phyloP scores from a whole-genome alignment of 2,329 filamentous ascomycete species.

The Incumbomyces lentus region DNA sequence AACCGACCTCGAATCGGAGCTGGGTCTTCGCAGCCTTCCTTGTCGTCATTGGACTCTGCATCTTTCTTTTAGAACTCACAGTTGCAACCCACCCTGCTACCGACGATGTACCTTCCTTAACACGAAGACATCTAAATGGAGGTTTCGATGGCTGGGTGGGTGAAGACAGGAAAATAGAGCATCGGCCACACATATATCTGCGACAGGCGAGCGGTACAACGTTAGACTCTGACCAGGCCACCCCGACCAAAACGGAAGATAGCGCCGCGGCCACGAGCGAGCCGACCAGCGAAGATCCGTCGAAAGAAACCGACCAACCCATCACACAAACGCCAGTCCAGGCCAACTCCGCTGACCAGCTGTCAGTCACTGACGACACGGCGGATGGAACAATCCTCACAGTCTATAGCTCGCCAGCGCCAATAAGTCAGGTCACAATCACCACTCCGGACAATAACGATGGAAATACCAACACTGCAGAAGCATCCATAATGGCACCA shows the following conservation, averaged over 20 bases:
- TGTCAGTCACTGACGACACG: background rate
- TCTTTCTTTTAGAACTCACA: background rate
- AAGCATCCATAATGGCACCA: background rate
- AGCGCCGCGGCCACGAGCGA: background rate
- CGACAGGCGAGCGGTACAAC: too few relatives aligned
- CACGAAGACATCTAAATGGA: background rate
- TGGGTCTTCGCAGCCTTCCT: conserved; percentile 1
- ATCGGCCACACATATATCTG: background rate
- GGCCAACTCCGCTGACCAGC: background rate
- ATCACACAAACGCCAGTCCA: too few relatives aligned
- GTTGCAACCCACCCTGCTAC: background rate
- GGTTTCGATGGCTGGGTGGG: background rate
- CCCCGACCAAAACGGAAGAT: background rate
- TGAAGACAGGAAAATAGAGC: background rate
- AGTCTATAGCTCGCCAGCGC: background rate
- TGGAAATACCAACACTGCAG: background rate
- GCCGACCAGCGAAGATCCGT: background rate
- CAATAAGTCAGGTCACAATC: background rate
- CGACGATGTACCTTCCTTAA: background rate
- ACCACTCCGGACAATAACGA: background rate
- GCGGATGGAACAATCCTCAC: background rate
- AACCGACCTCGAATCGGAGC: background rate
- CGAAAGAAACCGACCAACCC: background rate
- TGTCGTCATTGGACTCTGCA: background rate
- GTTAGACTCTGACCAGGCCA: too few relatives aligned